Percentiles rank a stretch among this genome's conserved stretches.
Evolutionary conservation across 768 basidiomycete genomes (phyloP).

Genomic region (Auricularia auricula-judae): DNA sequence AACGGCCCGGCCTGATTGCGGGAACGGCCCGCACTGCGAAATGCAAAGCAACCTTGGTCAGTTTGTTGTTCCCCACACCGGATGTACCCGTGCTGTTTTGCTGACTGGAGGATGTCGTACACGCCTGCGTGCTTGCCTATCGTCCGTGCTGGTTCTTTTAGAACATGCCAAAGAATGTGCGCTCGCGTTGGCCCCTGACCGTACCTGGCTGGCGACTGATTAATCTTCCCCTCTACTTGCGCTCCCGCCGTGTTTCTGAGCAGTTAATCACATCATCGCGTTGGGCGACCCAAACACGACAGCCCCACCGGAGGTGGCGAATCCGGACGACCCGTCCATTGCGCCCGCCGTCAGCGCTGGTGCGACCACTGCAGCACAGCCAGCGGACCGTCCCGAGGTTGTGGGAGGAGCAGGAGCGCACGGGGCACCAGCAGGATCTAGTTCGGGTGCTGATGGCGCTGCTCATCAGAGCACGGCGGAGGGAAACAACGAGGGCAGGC

Average conservation of each 20-base stretch:
- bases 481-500: neutral
- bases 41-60: slow-evolving; percentile 58
- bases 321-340: neutral
- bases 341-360: neutral
- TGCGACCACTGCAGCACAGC: neutral
- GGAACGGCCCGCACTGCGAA: slow-evolving; percentile 45
- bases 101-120: too few species aligned
- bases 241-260: slow-evolving; percentile 1
- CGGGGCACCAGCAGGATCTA: neutral
- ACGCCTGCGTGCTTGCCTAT: slow-evolving; percentile 1
- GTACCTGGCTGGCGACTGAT: slow-evolving; percentile 1
- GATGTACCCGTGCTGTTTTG: neutral
- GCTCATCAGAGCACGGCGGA: neutral
- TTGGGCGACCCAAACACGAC: neutral
- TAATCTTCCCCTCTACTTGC: slow-evolving; percentile 1
- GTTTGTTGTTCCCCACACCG: slow-evolving; percentile 14
- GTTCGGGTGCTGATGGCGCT: neutral
- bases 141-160: slow-evolving; percentile 14
- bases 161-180: slow-evolving; percentile 71
- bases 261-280: slow-evolving; percentile 31
- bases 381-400: neutral
- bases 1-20: slow-evolving; percentile 56
- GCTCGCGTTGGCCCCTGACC: slow-evolving; percentile 14
- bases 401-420: neutral
- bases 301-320: neutral